These are phyloP conservation scores for Amphicarpaea edgeworthii DNA, from an alignment of 306 rosid genomes.

Conservation along the genomic window DNA sequence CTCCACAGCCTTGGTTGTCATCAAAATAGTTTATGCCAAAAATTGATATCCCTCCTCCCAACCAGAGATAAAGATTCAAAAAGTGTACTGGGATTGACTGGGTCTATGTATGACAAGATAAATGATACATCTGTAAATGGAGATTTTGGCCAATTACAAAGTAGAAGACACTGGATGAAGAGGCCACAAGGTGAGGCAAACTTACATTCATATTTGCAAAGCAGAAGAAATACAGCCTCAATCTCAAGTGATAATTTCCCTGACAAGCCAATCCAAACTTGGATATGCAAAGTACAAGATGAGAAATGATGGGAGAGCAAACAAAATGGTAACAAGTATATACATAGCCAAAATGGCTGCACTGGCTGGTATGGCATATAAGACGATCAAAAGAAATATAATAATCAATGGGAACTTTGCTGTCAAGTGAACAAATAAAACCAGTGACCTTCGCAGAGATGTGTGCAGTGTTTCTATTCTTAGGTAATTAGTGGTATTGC, in stretches of 20 bases:
- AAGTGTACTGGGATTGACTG: not conserved
- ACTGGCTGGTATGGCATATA: conserved; percentile 85
- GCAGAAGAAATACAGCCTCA: conserved; percentile 15
- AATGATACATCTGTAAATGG: conserved; percentile 28
- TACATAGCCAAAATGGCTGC: conserved; percentile 83
- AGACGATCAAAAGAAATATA: conserved; percentile 73
- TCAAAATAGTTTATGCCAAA: conserved; percentile 26
- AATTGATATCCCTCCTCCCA: conserved; percentile 7
- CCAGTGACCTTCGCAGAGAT: conserved; percentile 62
- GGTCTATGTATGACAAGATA: conserved; percentile 9
- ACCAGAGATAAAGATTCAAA: conserved; percentile 24
- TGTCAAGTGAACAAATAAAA: conserved; percentile 75
- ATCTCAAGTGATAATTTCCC: conserved; percentile 75
- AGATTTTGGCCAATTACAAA: conserved; percentile 42
- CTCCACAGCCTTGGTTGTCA: conserved; percentile 12
- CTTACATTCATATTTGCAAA: conserved; percentile 44
- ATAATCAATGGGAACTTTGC: conserved; percentile 83
- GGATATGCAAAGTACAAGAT: conserved; percentile 86
- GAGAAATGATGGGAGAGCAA: conserved; percentile 86
- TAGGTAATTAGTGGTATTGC: conserved; percentile 47
- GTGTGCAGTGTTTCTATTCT: conserved; percentile 61
- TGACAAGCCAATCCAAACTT: conserved; percentile 88
- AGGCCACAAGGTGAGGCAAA: conserved; percentile 42
- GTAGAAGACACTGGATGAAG: conserved; percentile 34
- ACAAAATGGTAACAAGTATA: conserved; percentile 68